phyloP scores from a whole-genome alignment of 2,329 filamentous ascomycete genomes.

The Chrysoporthe cubensis region DNA sequence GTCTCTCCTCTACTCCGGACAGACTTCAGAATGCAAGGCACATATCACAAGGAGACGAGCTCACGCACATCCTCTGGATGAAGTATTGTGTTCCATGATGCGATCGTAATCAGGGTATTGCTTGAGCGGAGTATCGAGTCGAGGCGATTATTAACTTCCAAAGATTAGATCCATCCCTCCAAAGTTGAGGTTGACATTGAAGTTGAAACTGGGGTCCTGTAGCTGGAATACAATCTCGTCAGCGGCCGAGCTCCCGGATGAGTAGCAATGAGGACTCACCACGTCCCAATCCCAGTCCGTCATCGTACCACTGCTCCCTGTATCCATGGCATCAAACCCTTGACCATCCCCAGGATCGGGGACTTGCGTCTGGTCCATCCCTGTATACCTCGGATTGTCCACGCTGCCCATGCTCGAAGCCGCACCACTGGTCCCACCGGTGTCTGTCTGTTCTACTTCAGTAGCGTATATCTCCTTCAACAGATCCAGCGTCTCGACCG shows the following conservation, averaged over 20 bases:
- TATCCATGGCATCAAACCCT: not conserved
- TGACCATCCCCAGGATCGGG: conserved; percentile 1
- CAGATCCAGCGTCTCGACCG: conserved; percentile 39
- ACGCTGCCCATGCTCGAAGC: not conserved
- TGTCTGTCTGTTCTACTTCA: conserved; percentile 17
- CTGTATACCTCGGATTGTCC: conserved; percentile 4
- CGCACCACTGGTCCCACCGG: not conserved
- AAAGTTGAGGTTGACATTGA: conserved; percentile 31
- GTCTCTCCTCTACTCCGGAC: no score
- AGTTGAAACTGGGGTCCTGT: conserved; percentile 31
- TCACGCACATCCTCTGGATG: not conserved
- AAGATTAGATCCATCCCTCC: conserved; percentile 28
- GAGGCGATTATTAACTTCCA: conserved; percentile 6
- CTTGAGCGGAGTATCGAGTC: not conserved
- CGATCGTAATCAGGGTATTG: not conserved
- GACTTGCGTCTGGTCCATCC: not conserved
- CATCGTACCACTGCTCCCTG: conserved; percentile 10
- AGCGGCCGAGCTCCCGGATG: not conserved
- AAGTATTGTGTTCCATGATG: not conserved
- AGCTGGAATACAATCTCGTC: conserved; percentile 26
- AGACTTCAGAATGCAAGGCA: not conserved
- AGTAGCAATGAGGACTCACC: conserved; percentile 25
- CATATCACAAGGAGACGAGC: not conserved
- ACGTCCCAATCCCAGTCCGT: conserved; percentile 33
- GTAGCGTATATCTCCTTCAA: conserved; percentile 39